A percentile compares a stretch with the other conserved stretches of the same genome.
phyloP scores from a whole-genome alignment of 345 rosid genomes.

The Populus davidiana region DNA sequence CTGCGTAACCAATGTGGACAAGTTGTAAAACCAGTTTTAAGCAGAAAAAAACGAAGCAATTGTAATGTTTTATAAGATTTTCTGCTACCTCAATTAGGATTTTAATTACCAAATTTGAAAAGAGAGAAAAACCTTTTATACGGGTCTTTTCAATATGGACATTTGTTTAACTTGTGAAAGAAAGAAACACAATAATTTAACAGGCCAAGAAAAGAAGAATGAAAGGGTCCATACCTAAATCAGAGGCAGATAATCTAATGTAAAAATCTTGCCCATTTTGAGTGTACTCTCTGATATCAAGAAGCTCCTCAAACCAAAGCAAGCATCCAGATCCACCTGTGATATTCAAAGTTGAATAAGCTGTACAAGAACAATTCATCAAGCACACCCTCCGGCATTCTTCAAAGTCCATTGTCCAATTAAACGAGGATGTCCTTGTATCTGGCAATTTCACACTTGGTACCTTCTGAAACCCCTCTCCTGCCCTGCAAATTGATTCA shows the following conservation, averaged over 20 bases:
- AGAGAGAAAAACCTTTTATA: no score
- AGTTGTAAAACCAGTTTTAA: not conserved
- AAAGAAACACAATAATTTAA: not conserved
- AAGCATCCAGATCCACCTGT: conserved; percentile 16
- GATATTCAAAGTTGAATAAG: conserved; percentile 14
- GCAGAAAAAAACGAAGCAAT: not conserved
- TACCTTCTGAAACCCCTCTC: conserved; percentile 11
- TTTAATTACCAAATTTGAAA: not conserved
- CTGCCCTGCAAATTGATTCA: not conserved
- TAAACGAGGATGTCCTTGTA: not conserved
- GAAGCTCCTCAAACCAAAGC: conserved; percentile 20
- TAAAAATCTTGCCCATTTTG: conserved; percentile 15
- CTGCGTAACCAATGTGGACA: not conserved
- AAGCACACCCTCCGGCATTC: conserved; percentile 12
- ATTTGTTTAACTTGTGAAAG: not conserved
- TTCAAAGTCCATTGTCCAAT: conserved; percentile 5
- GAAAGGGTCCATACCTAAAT: conserved; percentile 14
- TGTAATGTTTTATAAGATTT: not conserved
- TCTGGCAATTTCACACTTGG: conserved; percentile 15
- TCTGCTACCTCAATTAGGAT: not conserved
- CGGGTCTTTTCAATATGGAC: no score
- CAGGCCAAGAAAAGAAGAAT: not conserved
- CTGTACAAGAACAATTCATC: conserved; percentile 12
- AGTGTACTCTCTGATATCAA: conserved; percentile 15
- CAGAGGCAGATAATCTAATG: conserved; percentile 13